Evolutionary conservation across 2,329 filamentous ascomycete species (phyloP), one percentile per base, ranked within the genome.

Genomic region (Sarocladiaceae sp.): DNA sequence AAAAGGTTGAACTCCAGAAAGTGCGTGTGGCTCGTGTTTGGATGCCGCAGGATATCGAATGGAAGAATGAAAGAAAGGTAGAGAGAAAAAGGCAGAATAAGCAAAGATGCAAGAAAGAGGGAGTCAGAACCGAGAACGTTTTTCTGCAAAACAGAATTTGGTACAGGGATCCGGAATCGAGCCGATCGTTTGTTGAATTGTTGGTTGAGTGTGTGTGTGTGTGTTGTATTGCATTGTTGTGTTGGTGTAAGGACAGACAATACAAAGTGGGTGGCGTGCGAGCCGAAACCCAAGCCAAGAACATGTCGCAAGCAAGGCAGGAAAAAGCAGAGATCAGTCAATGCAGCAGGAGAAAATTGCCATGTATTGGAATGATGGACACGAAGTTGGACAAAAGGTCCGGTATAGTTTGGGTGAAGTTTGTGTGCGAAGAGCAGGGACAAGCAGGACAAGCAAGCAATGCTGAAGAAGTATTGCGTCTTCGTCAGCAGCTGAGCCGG

Each of bases 301-400:
- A 46, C 40, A 29, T 29, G 40, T 29, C 40, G 40, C 40, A 46
- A 26, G 40, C 25, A 25, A 46, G 22, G 23, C 17, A 20, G 44
- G 44, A 48, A 48, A 33, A 48, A 48, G 44, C 26, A 33, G 33
- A 20, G 20, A 39, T 18, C 31, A 8, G 37, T 40, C 37, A 36
- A 50, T 36, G 35, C 31, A 50, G 42, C 22, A 42, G 15, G 26
- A 6, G 4, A 31, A 48, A 33, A 26, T 8, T 25, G 44, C 44
- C 44, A 48, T 48, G 44, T 48, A 33, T 48, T 48, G 28, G 44
- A 48, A 48, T 48, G 28, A 48, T 48, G 26, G 44, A 48, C 44
- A 48, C 11, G 44, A 48, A 48, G 4, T 17, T 48, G 44, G 26
- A 29, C 44, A 44, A 44, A 44, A 44, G 40, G 40, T 44, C 44